Percentiles rank a stretch among this genome's conserved stretches.
Conservation (phyloP, 805 yeast species). For the Candida berthetii region DNA sequence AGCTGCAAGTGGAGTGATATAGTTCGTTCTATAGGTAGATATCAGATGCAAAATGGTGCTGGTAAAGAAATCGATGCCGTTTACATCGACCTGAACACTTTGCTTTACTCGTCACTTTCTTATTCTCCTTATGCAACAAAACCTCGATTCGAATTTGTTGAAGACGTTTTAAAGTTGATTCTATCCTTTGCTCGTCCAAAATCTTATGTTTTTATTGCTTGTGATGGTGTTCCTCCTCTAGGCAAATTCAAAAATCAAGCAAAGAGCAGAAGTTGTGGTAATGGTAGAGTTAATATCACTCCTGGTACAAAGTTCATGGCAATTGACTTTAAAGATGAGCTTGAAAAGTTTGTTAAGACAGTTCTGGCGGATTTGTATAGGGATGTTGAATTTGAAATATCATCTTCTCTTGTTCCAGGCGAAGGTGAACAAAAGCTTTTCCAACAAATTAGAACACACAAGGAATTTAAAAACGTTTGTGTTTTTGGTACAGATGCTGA, state of each 20-base stretch:
- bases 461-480: slow-evolving; percentile 68
- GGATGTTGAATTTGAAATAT: slow-evolving; percentile 44
- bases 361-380: slow-evolving; percentile 70
- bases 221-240: slow-evolving; percentile 96
- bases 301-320: slow-evolving; percentile 97
- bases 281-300: slow-evolving; percentile 81
- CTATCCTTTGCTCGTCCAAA: slow-evolving; percentile 68
- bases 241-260: slow-evolving; percentile 96
- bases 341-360: slow-evolving; percentile 71
- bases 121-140: too few relatives aligned
- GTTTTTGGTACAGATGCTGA: slow-evolving; percentile 93
- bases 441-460: too few relatives aligned
- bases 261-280: slow-evolving; percentile 83
- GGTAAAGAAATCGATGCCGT: slow-evolving; percentile 73
- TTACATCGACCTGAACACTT: slow-evolving; percentile 91
- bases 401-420: slow-evolving; percentile 88
- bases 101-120: slow-evolving; percentile 75
- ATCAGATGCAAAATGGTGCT: too few relatives aligned
- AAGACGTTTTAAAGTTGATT: too few relatives aligned
- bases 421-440: slow-evolving; percentile 86
- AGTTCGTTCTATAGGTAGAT: too few relatives aligned
- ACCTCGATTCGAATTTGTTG: too few relatives aligned
- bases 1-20: neutral
- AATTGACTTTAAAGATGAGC: slow-evolving; percentile 60
- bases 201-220: slow-evolving; percentile 80